A percentile compares a stretch with the other conserved stretches of the same genome.
Evolutionary conservation across 2,329 filamentous ascomycete species (phyloP).

Genomic region (Periconia digitata): DNA sequence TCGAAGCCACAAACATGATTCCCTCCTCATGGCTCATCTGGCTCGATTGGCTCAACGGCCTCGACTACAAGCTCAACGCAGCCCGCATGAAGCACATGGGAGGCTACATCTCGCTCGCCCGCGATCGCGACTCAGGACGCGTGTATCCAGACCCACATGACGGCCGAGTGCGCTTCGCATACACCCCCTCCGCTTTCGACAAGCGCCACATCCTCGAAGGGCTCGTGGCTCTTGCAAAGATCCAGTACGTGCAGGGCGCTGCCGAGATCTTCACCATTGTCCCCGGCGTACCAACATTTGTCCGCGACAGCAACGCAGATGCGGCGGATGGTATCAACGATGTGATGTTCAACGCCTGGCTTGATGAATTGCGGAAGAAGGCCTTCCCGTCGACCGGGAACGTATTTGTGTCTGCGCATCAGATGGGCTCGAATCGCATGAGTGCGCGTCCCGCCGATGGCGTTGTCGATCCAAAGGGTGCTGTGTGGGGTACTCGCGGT

Average conservation of each 20-base stretch:
- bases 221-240: conserved; percentile 69
- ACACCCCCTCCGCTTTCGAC: conserved; percentile 72
- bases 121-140: conserved; percentile 74
- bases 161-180: conserved; percentile 67
- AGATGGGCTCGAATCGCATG: conserved; percentile 81
- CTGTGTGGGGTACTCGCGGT: conserved; percentile 65
- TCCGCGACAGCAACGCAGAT: conserved; percentile 41
- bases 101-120: conserved; percentile 71
- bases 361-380: conserved; percentile 54
- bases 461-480: conserved; percentile 47
- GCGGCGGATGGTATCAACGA: conserved; percentile 56
- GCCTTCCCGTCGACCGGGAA: conserved; percentile 54
- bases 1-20: conserved; percentile 77
- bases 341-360: conserved; percentile 63
- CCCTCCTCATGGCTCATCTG: conserved; percentile 65
- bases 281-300: conserved; percentile 65
- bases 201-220: conserved; percentile 71
- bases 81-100: conserved; percentile 70
- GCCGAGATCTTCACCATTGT: conserved; percentile 73
- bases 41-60: conserved; percentile 66
- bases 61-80: conserved; percentile 72
- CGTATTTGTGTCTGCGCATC: conserved; percentile 71
- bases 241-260: conserved; percentile 77
- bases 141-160: conserved; percentile 72
- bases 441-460: conserved; percentile 49